Conservation (phyloP, 2,329 filamentous ascomycete genomes). For the Ascochyta koolunga region DNA sequence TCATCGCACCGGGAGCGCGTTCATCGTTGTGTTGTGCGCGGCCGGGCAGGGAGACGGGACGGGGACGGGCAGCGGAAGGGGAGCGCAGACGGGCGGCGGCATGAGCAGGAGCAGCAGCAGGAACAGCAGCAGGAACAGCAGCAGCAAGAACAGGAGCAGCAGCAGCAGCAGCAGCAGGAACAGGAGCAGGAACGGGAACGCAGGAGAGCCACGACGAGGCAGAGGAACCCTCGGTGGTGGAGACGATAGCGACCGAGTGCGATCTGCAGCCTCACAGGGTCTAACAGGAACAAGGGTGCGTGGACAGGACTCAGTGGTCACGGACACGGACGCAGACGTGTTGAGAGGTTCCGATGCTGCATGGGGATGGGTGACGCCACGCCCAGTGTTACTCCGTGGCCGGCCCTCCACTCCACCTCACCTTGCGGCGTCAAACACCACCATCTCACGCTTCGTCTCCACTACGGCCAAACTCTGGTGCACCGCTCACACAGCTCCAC, state of each 20-base stretch:
- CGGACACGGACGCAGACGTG: constrained; percentile 13
- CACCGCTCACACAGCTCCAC: constrained; percentile 28
- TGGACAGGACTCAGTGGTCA: neutral
- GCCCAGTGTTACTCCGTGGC: neutral
- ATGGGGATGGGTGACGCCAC: neutral
- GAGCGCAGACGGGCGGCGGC: constrained; percentile 5
- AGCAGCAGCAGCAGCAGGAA: no score
- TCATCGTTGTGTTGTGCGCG: constrained; percentile 46
- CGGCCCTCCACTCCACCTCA: constrained; percentile 11
- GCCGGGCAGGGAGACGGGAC: constrained; percentile 27
- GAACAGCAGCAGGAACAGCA: no score
- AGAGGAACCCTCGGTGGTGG: neutral
- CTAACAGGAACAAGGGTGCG: constrained; percentile 9
- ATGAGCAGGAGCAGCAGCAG: neutral
- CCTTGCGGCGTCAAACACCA: constrained; percentile 14
- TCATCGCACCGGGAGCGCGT: constrained; percentile 51
- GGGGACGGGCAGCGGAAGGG: constrained; percentile 16
- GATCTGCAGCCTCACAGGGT: constrained; percentile 18
- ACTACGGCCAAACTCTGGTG: constrained; percentile 19
- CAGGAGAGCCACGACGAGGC: no score
- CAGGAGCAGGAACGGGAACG: no score
- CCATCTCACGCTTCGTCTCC: constrained; percentile 23
- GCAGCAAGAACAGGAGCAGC: constrained; percentile 1
- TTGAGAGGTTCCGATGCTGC: constrained; percentile 9
- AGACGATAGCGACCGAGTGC: constrained; percentile 3